Percentiles rank a stretch among this genome's conserved stretches.
Evolutionary conservation across 2,329 filamentous ascomycete genomes (phyloP).

Genomic region (Penicillium sp.): DNA sequence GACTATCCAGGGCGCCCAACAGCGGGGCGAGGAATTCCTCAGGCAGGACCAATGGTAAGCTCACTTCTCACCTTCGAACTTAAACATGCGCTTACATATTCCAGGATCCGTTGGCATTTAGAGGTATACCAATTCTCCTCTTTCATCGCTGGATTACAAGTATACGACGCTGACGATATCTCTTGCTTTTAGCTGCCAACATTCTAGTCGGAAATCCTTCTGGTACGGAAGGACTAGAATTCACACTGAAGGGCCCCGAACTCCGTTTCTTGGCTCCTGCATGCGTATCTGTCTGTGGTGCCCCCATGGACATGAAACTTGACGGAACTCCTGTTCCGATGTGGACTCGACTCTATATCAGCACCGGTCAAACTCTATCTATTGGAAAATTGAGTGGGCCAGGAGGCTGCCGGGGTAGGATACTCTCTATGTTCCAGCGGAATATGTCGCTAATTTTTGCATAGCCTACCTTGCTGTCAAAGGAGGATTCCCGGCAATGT

Average conservation of each 20-base stretch:
- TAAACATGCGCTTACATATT: neutral
- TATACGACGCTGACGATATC: neutral
- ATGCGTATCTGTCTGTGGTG: conserved; percentile 56
- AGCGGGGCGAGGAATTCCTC: conserved; percentile 57
- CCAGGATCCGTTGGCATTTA: conserved; percentile 54
- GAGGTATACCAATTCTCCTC: neutral
- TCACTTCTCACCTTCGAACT: too few relatives aligned
- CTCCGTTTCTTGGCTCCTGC: conserved; percentile 54
- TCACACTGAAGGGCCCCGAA: conserved; percentile 59
- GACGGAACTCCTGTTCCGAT: conserved; percentile 51
- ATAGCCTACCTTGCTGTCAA: conserved; percentile 57
- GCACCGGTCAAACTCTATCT: conserved; percentile 51
- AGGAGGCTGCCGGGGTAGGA: conserved; percentile 32
- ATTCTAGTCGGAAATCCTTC: conserved; percentile 55
- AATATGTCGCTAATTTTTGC: conserved; percentile 30
- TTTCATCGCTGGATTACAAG: too few relatives aligned
- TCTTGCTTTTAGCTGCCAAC: conserved; percentile 48
- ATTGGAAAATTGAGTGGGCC: conserved; percentile 53
- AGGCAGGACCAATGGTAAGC: conserved; percentile 53
- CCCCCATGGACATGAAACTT: conserved; percentile 50
- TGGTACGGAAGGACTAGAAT: conserved; percentile 55
- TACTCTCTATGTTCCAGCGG: neutral
- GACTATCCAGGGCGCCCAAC: conserved; percentile 57
- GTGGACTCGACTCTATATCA: conserved; percentile 54
- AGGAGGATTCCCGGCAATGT: conserved; percentile 53